These are phyloP conservation scores for Lodderomyces orthopsilosis DNA, from an alignment of 1,139 yeast genomes.

Conservation along the genomic window DNA sequence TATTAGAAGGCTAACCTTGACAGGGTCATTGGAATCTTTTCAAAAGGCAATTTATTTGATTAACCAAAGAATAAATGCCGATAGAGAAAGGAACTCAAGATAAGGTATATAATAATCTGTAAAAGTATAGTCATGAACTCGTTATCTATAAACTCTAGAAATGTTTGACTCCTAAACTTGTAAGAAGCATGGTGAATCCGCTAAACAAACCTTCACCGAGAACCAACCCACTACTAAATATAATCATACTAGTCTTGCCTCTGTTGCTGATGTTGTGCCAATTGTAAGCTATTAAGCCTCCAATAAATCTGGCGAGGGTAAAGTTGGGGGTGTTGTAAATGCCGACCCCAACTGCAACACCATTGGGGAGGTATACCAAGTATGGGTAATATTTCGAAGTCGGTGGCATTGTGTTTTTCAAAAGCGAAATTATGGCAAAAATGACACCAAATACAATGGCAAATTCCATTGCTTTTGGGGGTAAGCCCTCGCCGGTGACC, in stretches of 20 bases:
- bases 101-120: not conserved
- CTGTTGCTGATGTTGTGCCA: conserved; percentile 44
- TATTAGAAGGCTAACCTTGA: conserved; percentile 66
- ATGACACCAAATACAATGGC: conserved; percentile 64
- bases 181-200: conserved; percentile 73
- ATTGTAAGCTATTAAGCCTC: conserved; percentile 70
- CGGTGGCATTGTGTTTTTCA: conserved; percentile 53
- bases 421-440: conserved; percentile 67
- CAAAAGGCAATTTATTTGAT: conserved; percentile 78
- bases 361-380: conserved; percentile 73
- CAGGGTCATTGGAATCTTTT: conserved; percentile 67
- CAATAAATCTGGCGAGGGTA: conserved; percentile 87
- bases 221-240: conserved; percentile 87
- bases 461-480: conserved; percentile 69
- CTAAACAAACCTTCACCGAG: conserved; percentile 92
- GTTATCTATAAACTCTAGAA: conserved; percentile 18
- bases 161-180: conserved; percentile 56
- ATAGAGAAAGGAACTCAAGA: conserved; percentile 45
- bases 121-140: not conserved
- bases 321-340: conserved; percentile 92
- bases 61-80: conserved; percentile 70
- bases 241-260: conserved; percentile 64
- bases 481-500: conserved; percentile 88
- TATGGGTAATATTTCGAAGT: conserved; percentile 37
- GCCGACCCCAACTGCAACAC: conserved; percentile 97